Evolutionary conservation across 495 filamentous ascomycete genomes (phyloP).

Genomic region (Pyrenula massariospora): DNA sequence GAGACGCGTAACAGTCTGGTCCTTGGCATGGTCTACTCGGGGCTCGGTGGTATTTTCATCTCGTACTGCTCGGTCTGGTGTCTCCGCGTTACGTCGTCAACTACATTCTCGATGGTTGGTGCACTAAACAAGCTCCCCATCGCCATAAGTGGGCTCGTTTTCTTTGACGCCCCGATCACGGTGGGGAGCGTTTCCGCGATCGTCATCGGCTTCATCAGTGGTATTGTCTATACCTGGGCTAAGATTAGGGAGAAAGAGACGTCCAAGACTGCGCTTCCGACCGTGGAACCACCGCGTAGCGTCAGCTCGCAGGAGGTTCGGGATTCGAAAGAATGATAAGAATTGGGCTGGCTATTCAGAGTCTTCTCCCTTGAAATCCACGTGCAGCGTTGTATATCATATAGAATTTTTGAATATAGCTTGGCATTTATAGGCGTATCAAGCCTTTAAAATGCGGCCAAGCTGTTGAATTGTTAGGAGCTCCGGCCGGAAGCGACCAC

Average conservation of each 20-base stretch:
- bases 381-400: too few relatives aligned
- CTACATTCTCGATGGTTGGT: slow-evolving; percentile 11
- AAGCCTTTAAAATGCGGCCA: too few relatives aligned
- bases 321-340: too few relatives aligned
- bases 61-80: slow-evolving; percentile 46
- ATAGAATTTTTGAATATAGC: too few relatives aligned
- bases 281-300: too few relatives aligned
- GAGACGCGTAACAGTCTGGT: slow-evolving; percentile 49
- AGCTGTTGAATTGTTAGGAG: too few relatives aligned
- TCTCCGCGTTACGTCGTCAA: slow-evolving; percentile 11
- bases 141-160: slow-evolving; percentile 9
- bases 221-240: slow-evolving; percentile 10
- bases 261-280: too few relatives aligned
- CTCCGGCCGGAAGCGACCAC: too few relatives aligned
- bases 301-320: too few relatives aligned
- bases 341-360: too few relatives aligned
- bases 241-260: slow-evolving; percentile 6
- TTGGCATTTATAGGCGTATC: too few relatives aligned
- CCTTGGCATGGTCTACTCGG: slow-evolving; percentile 64
- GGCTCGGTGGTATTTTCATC: slow-evolving; percentile 67
- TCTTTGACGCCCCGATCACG: slow-evolving; percentile 10
- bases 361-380: too few relatives aligned
- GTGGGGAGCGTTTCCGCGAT: slow-evolving; percentile 9
- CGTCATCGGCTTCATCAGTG: slow-evolving; percentile 10
- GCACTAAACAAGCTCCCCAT: slow-evolving; percentile 12